Evolutionary conservation across 2,329 filamentous ascomycete genomes (phyloP), one percentile per base, ranked within the genome.

Genomic region (Cercospora citrullina): DNA sequence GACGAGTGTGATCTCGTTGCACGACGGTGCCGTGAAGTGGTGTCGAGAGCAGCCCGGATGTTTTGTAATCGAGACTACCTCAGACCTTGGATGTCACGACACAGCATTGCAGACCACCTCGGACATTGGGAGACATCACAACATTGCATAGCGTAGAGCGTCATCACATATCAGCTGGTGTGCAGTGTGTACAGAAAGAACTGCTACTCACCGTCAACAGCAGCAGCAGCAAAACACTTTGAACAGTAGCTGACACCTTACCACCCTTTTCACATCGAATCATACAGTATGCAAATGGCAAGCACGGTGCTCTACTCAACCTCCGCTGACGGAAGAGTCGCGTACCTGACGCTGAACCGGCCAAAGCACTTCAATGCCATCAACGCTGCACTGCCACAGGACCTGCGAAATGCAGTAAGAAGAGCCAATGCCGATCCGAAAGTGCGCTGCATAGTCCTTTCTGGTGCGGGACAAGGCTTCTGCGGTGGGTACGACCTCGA

Each of bases 341-440:
- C 66, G 3, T 28, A 60, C 33, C 57, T 68, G 3, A 65, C 36
- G 8, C 36, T 68, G 51, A 68, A 68, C 23, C 66, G 66, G 14
- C 66, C 66, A 10, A 42, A 68, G 53, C 66, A 64, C 2, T 65
- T 68, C 61, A 68, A 68, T 57, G 66, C 66, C n/a, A 68, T 68
- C 39, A 42, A 65, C 42, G 12, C 33, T 18, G 18, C 51, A 23
- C 10, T 68, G 33, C 66, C 66, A 26, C 61, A 45, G 18, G 62
- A 53, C 9, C 21, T 68, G 21, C 66, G 66, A 5, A 42, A 48
- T 26, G 51, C 62, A 39, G 66, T 68, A 14, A 16, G 59, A 30
- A 55, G 18, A 16, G 66, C 66, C 21, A 68, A 68, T 14, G 61
- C 66, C 18, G 62, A 68, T 53, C 33, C 48, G 18, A 3, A 28